A percentile compares a stretch with the other conserved stretches of the same genome.
Conservation (phyloP, 768 basidiomycete genomes). For the Mycena rosella region DNA sequence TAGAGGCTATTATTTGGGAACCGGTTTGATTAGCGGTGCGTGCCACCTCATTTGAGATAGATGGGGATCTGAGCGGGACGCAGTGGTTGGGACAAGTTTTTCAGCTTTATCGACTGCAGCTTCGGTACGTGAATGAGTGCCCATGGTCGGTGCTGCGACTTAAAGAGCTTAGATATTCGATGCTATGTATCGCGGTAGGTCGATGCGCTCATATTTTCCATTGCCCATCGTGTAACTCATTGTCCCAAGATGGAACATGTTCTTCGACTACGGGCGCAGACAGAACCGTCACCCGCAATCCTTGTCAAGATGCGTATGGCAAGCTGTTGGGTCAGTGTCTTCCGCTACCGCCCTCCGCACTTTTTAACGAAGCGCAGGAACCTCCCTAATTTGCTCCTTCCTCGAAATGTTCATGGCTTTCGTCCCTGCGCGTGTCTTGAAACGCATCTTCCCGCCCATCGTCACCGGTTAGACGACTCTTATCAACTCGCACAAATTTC, state of each 20-base stretch:
- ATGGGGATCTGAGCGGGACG: no score
- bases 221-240: no score
- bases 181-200: constrained; percentile 80
- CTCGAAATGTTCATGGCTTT: constrained; percentile 86
- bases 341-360: rapidly evolving
- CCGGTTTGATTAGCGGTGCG: constrained; percentile 72
- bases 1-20: constrained; percentile 76
- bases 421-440: constrained; percentile 71
- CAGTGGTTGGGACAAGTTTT: constrained; percentile 50
- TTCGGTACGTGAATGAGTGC: constrained; percentile 63
- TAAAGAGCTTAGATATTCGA: constrained; percentile 83
- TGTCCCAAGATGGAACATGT: constrained; percentile 89
- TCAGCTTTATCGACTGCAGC: constrained; percentile 15
- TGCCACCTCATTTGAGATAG: no score
- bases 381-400: constrained; percentile 82
- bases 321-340: constrained; percentile 75
- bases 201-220: no score
- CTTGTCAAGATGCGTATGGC: constrained; percentile 88
- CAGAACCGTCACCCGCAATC: constrained; percentile 67
- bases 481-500: no score
- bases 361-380: constrained; percentile 56
- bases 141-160: no score
- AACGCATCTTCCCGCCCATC: constrained; percentile 82
- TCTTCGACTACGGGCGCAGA: constrained; percentile 67
- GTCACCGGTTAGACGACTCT: constrained; percentile 71